Conservation (phyloP, 495 filamentous ascomycete genomes). For the Niebla homalea region DNA sequence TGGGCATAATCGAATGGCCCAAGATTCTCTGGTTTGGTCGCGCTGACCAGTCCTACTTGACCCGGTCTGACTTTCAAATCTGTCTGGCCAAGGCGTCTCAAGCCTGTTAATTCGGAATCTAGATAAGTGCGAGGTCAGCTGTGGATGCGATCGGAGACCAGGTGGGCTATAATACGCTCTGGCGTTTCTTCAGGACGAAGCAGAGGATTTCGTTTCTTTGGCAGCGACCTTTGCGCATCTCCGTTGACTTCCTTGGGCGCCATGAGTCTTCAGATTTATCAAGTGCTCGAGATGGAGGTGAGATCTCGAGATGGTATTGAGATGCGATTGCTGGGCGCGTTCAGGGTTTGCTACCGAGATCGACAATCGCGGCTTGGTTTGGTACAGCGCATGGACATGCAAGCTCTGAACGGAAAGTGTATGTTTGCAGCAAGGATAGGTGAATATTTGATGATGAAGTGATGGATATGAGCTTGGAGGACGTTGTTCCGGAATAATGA, state of each 20-base stretch:
- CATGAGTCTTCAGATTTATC: background rate
- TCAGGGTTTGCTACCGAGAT: background rate
- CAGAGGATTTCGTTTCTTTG: constrained; percentile 60
- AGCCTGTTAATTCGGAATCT: constrained; percentile 53
- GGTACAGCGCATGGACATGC: background rate
- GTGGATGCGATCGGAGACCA: constrained; percentile 11
- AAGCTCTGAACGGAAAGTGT: background rate
- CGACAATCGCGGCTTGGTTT: no score
- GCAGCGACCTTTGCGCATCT: constrained; percentile 44
- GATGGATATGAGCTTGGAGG: background rate
- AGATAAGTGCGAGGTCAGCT: constrained; percentile 1
- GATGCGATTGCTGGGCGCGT: background rate
- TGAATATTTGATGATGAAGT: background rate
- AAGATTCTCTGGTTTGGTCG: constrained; percentile 54
- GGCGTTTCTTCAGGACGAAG: constrained; percentile 60
- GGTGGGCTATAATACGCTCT: constrained; percentile 35
- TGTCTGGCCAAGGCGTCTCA: constrained; percentile 83
- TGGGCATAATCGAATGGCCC: constrained; percentile 93
- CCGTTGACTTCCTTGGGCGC: constrained; percentile 35
- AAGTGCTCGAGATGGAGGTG: background rate
- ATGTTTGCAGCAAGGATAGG: background rate
- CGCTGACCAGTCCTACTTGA: constrained; percentile 49
- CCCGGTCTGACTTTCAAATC: constrained; percentile 69
- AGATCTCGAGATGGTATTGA: background rate
- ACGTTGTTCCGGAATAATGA: background rate